Evolutionary conservation across 2,329 filamentous ascomycete species (phyloP).

Genomic region (Aspergillus arachidicola): DNA sequence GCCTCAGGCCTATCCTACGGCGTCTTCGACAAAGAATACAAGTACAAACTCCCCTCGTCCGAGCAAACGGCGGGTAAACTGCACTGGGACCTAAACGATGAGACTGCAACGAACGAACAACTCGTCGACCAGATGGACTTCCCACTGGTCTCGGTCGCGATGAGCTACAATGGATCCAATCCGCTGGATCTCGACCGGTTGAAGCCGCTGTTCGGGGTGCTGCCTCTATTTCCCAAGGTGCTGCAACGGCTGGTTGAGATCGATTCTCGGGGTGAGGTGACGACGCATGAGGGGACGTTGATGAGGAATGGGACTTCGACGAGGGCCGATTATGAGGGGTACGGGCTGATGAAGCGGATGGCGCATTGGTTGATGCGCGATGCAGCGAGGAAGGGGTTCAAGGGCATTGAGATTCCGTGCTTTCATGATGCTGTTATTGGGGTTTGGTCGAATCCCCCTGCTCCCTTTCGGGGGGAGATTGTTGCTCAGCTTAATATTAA

Average conservation of each 20-base stretch:
- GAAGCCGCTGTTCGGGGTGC: neutral
- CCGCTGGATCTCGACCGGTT: conserved; percentile 4
- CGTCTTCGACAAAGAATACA: conserved; percentile 13
- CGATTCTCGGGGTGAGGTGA: conserved; percentile 3
- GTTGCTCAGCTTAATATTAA: conserved; percentile 2
- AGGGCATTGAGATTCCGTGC: conserved; percentile 7
- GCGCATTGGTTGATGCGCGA: conserved; percentile 13
- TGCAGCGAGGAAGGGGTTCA: neutral
- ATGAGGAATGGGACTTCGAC: conserved; percentile 12
- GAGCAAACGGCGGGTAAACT: conserved; percentile 1
- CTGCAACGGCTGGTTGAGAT: neutral
- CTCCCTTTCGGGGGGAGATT: conserved; percentile 5
- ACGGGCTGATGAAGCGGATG: conserved; percentile 9
- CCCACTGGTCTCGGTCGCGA: conserved; percentile 10
- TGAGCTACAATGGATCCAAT: conserved; percentile 1
- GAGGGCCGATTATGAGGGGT: conserved; percentile 2
- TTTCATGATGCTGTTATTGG: conserved; percentile 9
- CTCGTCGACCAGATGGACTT: conserved; percentile 12
- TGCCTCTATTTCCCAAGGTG: neutral
- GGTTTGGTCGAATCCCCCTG: conserved; percentile 8
- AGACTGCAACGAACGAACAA: neutral
- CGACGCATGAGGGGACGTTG: neutral
- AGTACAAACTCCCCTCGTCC: conserved; percentile 7
- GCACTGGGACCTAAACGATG: conserved; percentile 1
- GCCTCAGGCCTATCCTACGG: conserved; percentile 11